Evolutionary conservation across 2,329 filamentous ascomycete genomes (phyloP).

Genomic region (Fusarium heterosporum): DNA sequence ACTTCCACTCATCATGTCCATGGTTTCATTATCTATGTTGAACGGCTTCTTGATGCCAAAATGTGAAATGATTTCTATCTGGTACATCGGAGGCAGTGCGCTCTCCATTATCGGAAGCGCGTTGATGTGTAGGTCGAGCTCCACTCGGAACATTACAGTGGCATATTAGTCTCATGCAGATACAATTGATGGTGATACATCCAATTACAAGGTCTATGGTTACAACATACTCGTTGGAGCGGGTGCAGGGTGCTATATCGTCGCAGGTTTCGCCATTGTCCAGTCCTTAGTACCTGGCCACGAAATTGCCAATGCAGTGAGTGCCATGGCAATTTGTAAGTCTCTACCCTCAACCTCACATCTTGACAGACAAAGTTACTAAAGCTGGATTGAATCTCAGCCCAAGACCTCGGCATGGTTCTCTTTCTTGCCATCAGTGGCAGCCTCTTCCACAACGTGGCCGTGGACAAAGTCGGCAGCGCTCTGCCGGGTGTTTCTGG

Average conservation of each 20-base stretch:
- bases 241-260: not conserved
- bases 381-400: too few relatives aligned
- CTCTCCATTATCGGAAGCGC: not conserved
- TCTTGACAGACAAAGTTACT: too few relatives aligned
- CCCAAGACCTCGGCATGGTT: conserved; percentile 11
- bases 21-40: not conserved
- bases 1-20: not conserved
- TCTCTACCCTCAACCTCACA: rapidly evolving
- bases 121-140: not conserved
- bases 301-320: not conserved
- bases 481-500: not conserved
- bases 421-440: not conserved
- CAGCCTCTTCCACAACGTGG: conserved; percentile 6
- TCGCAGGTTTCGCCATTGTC: not conserved
- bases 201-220: not conserved
- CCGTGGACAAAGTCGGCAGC: not conserved
- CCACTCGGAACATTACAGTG: rapidly evolving
- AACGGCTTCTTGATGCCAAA: not conserved
- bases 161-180: too few relatives aligned
- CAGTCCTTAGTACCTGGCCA: not conserved
- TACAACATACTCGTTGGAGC: conserved; percentile 1
- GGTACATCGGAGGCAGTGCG: conserved; percentile 1
- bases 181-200: not conserved
- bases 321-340: conserved; percentile 1
- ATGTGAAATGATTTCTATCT: not conserved